A percentile compares a stretch with the other conserved stretches of the same genome.
These are phyloP conservation scores for Scheffersomyces stambukii DNA, from an alignment of 1,139 yeast genomes.

Conservation along the genomic window DNA sequence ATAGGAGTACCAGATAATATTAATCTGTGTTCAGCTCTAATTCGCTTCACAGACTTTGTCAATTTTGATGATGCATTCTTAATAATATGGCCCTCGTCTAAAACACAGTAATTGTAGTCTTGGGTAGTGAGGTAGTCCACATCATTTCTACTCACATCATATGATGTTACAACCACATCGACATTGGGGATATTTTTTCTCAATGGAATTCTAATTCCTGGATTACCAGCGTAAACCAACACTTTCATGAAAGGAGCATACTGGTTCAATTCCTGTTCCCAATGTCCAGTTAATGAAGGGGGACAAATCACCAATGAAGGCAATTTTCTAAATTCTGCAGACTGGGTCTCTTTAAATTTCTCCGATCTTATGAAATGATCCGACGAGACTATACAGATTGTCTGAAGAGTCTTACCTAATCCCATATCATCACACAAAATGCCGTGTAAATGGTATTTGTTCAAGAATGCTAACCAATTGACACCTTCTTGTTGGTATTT, in stretches of 20 bases:
- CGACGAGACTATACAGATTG: constrained; percentile 94
- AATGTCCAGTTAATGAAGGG: constrained; percentile 95
- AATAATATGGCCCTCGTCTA: constrained; percentile 97
- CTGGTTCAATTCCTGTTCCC: constrained; percentile 93
- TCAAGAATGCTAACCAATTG: constrained; percentile 94
- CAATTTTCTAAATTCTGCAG: constrained; percentile 67
- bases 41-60: constrained; percentile 79
- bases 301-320: constrained; percentile 93
- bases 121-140: constrained; percentile 54
- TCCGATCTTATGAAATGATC: constrained; percentile 86
- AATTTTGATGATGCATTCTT: constrained; percentile 87
- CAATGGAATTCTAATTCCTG: constrained; percentile 61
- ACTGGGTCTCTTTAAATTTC: constrained; percentile 55
- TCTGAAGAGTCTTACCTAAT: constrained; percentile 92
- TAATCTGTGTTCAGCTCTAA: constrained; percentile 83
- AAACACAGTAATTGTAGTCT: constrained; percentile 88
- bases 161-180: constrained; percentile 90
- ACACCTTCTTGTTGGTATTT: constrained; percentile 98
- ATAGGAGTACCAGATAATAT: constrained; percentile 96
- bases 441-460: constrained; percentile 93
- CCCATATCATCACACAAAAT: constrained; percentile 99
- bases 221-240: constrained; percentile 89
- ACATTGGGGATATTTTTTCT: constrained; percentile 50
- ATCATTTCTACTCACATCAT: constrained; percentile 95
- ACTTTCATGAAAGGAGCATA: constrained; percentile 87